Evolutionary conservation across 1,284 basidiomycete species (phyloP).

Genomic region (Trametes hirsuta): DNA sequence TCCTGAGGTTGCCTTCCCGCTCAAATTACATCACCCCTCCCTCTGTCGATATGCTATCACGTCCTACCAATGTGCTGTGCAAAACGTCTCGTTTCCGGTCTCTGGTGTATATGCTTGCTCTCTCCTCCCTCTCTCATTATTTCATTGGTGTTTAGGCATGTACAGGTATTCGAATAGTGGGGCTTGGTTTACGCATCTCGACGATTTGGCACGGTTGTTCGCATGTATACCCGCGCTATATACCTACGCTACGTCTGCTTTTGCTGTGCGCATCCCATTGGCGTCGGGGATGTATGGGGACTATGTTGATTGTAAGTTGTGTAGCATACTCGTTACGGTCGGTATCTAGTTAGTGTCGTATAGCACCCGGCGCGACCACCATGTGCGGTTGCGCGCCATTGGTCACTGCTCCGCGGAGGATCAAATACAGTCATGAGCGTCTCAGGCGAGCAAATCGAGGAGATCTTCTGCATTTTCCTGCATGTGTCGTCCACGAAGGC

Average conservation of each 20-base stretch:
- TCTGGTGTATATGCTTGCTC: slow-evolving; percentile 1
- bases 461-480: background rate
- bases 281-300: slow-evolving; percentile 10
- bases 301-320: slow-evolving; percentile 15
- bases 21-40: background rate
- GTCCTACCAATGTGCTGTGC: slow-evolving; percentile 9
- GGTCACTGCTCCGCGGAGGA: background rate
- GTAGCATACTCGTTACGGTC: slow-evolving; percentile 17
- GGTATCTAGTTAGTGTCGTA: background rate
- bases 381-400: background rate
- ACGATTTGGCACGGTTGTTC: slow-evolving; percentile 10
- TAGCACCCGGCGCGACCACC: background rate
- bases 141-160: slow-evolving; percentile 4
- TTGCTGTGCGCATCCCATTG: slow-evolving; percentile 3
- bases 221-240: slow-evolving; percentile 19
- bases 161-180: slow-evolving; percentile 3
- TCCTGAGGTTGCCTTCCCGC: background rate
- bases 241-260: slow-evolving; percentile 16
- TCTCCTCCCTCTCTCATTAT: background rate
- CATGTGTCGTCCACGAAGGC: slow-evolving; percentile 3
- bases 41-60: slow-evolving; percentile 15
- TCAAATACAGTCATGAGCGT: background rate
- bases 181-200: slow-evolving; percentile 11
- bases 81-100: background rate
- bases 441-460: background rate